Percentiles rank a stretch among this genome's conserved stretches.
Evolutionary conservation across 257 asterid species (phyloP).

Genomic region (Penstemon davidsonii): DNA sequence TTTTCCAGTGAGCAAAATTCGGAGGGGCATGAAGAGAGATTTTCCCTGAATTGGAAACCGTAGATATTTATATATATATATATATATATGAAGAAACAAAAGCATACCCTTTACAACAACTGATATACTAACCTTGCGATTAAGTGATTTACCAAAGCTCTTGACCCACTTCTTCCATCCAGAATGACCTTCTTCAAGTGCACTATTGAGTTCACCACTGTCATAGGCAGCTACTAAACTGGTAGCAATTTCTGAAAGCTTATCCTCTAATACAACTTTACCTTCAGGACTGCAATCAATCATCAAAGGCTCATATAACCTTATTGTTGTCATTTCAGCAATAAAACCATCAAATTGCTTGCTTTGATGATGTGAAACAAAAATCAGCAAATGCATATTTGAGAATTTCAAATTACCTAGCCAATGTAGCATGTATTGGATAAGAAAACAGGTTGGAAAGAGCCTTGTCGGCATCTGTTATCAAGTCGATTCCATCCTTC

Average conservation of each 20-base stretch:
- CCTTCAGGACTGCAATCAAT: slow-evolving; percentile 69
- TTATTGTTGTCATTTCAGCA: background rate
- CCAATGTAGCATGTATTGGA: slow-evolving; percentile 60
- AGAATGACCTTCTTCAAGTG: slow-evolving; percentile 73
- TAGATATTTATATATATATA: background rate
- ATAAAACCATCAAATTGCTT: background rate
- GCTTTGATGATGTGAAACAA: no score
- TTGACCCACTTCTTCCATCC: slow-evolving; percentile 96
- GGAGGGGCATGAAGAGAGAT: slow-evolving; percentile 92
- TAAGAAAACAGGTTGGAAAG: slow-evolving; percentile 70
- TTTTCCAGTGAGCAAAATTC: slow-evolving; percentile 82
- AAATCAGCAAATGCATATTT: background rate
- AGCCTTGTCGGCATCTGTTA: slow-evolving; percentile 74
- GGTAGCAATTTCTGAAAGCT: slow-evolving; percentile 73
- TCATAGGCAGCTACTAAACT: slow-evolving; percentile 73
- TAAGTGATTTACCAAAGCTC: slow-evolving; percentile 76
- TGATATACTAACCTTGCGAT: slow-evolving; percentile 72
- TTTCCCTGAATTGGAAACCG: slow-evolving; percentile 63
- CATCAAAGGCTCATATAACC: slow-evolving; percentile 6
- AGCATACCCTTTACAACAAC: background rate
- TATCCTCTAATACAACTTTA: slow-evolving; percentile 64
- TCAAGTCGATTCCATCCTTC: slow-evolving; percentile 88
- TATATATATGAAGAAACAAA: background rate
- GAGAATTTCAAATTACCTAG: slow-evolving; percentile 55
- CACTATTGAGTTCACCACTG: slow-evolving; percentile 64